Percentiles rank a stretch among this genome's conserved stretches.
These are phyloP conservation scores for Alisma plantagoaquatica DNA, from an alignment of 106 monocot species.

Conservation along the genomic window DNA sequence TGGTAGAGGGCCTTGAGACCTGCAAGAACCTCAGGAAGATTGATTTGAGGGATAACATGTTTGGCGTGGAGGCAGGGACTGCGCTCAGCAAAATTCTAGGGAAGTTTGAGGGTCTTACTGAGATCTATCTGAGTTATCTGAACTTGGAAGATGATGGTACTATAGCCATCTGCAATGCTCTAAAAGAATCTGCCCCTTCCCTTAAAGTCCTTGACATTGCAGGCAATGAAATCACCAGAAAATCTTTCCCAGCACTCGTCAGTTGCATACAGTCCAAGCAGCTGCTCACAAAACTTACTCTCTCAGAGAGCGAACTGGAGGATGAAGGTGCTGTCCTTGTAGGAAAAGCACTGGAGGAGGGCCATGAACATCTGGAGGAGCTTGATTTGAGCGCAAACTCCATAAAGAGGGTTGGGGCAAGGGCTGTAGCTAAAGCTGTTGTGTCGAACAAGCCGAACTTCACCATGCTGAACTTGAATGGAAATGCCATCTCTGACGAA, in stretches of 20 bases:
- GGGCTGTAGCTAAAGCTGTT: slow-evolving; percentile 54
- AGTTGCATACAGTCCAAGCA: slow-evolving; percentile 30
- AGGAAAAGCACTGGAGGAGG: slow-evolving; percentile 39
- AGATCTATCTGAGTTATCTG: slow-evolving; percentile 71
- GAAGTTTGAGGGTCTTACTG: slow-evolving; percentile 40
- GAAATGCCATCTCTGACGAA: slow-evolving; percentile 84
- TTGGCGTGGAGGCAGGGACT: slow-evolving; percentile 67
- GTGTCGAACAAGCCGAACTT: slow-evolving; percentile 48
- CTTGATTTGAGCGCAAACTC: slow-evolving; percentile 69
- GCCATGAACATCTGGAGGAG: slow-evolving; percentile 44
- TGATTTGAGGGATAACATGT: slow-evolving; percentile 77
- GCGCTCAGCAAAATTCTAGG: slow-evolving; percentile 43
- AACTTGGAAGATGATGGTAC: slow-evolving; percentile 77
- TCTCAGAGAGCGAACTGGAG: slow-evolving; percentile 80
- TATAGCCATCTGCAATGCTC: slow-evolving; percentile 36
- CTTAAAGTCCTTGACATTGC: slow-evolving; percentile 70
- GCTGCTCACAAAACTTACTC: slow-evolving; percentile 43
- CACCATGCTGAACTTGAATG: slow-evolving; percentile 59
- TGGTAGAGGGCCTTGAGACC: slow-evolving; percentile 49
- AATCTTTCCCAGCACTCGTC: slow-evolving; percentile 30
- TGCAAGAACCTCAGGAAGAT: slow-evolving; percentile 57
- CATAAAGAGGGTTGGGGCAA: slow-evolving; percentile 67
- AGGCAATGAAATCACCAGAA: slow-evolving; percentile 66
- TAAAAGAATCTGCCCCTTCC: slow-evolving; percentile 28
- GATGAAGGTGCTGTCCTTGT: slow-evolving; percentile 72